Evolutionary conservation across 1,284 basidiomycete species (phyloP).

Genomic region (Salmacisia buchloeana): DNA sequence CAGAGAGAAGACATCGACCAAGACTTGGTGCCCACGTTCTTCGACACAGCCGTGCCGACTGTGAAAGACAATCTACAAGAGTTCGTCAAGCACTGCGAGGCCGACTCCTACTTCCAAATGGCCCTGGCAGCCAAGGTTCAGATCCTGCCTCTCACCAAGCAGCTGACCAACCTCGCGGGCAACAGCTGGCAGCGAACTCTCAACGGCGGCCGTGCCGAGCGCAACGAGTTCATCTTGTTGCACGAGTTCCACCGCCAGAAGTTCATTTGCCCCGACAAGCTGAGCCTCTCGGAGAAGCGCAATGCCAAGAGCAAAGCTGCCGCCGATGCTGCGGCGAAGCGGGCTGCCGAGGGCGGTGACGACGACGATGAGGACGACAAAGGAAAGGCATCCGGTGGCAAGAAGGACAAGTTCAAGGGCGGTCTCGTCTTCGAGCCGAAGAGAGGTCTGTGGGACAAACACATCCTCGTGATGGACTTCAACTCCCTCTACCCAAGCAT

Average conservation of each 20-base stretch:
- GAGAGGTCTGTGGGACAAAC: constrained; percentile 92
- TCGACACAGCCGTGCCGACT: constrained; percentile 70
- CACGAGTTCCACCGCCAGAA: constrained; percentile 96
- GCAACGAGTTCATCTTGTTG: constrained; percentile 96
- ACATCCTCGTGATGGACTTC: constrained; percentile 99
- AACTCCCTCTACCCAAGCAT: constrained; percentile 98
- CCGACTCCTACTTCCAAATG: constrained; percentile 94
- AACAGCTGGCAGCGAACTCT: constrained; percentile 70
- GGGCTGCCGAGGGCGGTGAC: constrained; percentile 37
- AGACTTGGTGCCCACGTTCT: constrained; percentile 62
- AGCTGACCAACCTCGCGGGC: constrained; percentile 93
- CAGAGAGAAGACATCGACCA: constrained; percentile 66
- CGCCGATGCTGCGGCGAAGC: constrained; percentile 62
- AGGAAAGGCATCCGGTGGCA: constrained; percentile 59
- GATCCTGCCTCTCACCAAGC: constrained; percentile 78
- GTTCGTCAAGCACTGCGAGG: constrained; percentile 85
- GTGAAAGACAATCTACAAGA: neutral
- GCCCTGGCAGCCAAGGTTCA: constrained; percentile 87
- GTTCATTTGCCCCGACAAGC: constrained; percentile 94
- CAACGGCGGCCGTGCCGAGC: constrained; percentile 76
- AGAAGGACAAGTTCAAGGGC: constrained; percentile 92
- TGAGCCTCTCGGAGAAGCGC: constrained; percentile 60
- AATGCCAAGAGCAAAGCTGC: constrained; percentile 18
- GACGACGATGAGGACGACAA: constrained; percentile 10
- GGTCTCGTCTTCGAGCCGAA: constrained; percentile 97